Conservation (phyloP, 2,329 filamentous ascomycete species). For the Hypoxylon sp. region DNA sequence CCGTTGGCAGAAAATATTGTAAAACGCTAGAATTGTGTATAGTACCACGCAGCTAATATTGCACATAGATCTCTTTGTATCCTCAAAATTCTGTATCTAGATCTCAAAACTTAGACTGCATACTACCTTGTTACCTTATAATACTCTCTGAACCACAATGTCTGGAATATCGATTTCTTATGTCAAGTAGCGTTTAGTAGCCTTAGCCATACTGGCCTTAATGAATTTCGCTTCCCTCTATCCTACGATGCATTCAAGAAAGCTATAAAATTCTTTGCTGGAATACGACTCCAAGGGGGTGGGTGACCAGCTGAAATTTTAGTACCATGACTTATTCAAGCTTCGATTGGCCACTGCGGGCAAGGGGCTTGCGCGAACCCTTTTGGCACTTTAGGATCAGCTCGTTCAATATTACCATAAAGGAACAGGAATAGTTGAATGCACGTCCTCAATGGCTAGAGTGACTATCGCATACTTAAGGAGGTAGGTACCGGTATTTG, state of each 20-base stretch:
- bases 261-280: not conserved
- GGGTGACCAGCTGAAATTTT: not conserved
- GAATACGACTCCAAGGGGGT: constrained; percentile 5
- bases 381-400: constrained; percentile 1
- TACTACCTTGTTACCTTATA: not conserved
- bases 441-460: not conserved
- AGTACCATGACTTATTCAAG: constrained; percentile 1
- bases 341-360: not conserved
- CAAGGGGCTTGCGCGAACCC: constrained; percentile 1
- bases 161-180: constrained; percentile 3
- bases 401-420: constrained; percentile 5
- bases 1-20: not conserved
- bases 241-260: not conserved
- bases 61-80: constrained; percentile 13
- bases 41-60: constrained; percentile 3
- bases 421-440: not conserved
- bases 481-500: too few species aligned
- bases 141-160: constrained; percentile 1
- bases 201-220: not conserved
- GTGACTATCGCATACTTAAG: not conserved
- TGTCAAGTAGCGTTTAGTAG: constrained; percentile 11
- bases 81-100: constrained; percentile 18
- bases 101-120: constrained; percentile 19
- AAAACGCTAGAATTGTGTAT: constrained; percentile 13
- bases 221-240: not conserved